phyloP scores from a whole-genome alignment of 1,284 basidiomycete species.

The Afroboletus lepidellus region DNA sequence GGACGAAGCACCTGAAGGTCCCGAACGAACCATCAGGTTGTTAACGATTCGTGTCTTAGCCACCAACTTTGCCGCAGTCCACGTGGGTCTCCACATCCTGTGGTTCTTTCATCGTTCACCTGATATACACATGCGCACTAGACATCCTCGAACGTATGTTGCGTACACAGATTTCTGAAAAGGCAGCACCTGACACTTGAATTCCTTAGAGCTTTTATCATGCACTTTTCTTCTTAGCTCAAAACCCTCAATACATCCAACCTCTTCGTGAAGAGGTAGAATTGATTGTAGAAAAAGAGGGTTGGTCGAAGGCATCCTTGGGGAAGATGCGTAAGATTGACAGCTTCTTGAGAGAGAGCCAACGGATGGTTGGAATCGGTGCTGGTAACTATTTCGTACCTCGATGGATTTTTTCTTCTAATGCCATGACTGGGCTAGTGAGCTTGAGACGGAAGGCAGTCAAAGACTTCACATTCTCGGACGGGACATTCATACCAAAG shows the following conservation, averaged over 20 bases:
- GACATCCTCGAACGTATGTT: background rate
- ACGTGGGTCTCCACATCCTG: constrained; percentile 22
- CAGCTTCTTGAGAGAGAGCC: background rate
- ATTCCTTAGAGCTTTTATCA: constrained; percentile 33
- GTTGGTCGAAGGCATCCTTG: background rate
- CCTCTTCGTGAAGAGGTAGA: too few relatives aligned
- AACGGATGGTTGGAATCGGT: too few relatives aligned
- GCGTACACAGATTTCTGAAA: too few relatives aligned
- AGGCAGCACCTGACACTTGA: background rate
- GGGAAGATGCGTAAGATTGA: background rate
- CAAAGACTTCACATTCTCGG: constrained; percentile 40
- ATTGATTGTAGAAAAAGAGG: background rate
- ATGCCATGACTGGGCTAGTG: background rate
- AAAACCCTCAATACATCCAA: too few relatives aligned
- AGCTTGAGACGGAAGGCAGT: background rate
- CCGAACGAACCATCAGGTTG: constrained; percentile 18
- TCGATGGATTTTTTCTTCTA: background rate
- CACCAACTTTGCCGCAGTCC: constrained; percentile 43
- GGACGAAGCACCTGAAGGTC: constrained; percentile 31
- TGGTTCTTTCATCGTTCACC: background rate
- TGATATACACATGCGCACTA: background rate
- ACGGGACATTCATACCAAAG: constrained; percentile 42
- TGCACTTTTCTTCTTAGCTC: constrained; percentile 38
- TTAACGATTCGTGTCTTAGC: constrained; percentile 30
- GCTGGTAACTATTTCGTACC: too few relatives aligned